Evolutionary conservation across 2,329 filamentous ascomycete species (phyloP).

Genomic region (Alternaria viburni): DNA sequence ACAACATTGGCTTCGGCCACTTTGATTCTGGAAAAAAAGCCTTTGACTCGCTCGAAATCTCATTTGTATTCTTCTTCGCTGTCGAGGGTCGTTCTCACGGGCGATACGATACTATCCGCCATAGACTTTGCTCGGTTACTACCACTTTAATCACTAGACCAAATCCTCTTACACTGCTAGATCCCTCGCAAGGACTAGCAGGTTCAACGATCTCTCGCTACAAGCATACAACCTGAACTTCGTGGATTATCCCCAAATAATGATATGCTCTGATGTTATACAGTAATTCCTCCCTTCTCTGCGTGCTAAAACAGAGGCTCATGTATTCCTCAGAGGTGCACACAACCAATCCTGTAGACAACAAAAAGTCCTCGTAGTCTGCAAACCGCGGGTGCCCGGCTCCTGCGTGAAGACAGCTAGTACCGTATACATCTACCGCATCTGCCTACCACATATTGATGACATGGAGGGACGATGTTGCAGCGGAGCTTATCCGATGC

Average conservation of each 20-base stretch:
- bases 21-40: conserved; percentile 7
- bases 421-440: background rate
- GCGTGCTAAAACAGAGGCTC: background rate
- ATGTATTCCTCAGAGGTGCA: background rate
- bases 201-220: background rate
- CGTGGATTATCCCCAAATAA: background rate
- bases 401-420: background rate
- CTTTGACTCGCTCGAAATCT: background rate
- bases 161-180: conserved; percentile 7
- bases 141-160: conserved; percentile 28
- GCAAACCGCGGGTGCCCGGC: background rate
- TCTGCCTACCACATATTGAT: background rate
- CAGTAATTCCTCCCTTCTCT: background rate
- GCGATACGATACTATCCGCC: background rate
- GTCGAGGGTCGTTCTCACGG: background rate
- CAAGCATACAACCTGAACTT: background rate
- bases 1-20: conserved; percentile 2
- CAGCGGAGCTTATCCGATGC: too few species aligned
- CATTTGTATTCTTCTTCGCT: background rate
- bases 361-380: background rate
- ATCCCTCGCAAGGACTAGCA: conserved; percentile 16
- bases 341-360: background rate
- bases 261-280: background rate
- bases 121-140: conserved; percentile 16
- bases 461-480: too few species aligned